phyloP scores from a whole-genome alignment of 257 asterid genomes.

The Solanum ossicruentum region DNA sequence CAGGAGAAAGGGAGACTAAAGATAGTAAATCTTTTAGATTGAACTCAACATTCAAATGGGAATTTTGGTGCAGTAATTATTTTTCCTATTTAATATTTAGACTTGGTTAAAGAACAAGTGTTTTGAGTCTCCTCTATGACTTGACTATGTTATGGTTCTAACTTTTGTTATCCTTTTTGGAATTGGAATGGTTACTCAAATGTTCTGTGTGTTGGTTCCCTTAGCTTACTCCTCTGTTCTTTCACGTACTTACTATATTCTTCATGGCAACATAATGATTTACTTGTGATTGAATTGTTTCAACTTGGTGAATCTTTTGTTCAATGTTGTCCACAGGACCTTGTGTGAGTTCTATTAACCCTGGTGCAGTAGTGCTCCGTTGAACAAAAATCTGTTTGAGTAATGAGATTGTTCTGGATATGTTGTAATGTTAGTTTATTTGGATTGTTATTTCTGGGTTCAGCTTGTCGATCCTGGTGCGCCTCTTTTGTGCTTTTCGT shows the following conservation, averaged over 20 bases:
- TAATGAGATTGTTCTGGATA: too few relatives aligned
- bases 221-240: background rate
- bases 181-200: background rate
- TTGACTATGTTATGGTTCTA: background rate
- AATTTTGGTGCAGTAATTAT: background rate
- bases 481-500: too few relatives aligned
- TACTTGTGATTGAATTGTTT: background rate
- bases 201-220: background rate
- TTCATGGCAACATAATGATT: background rate
- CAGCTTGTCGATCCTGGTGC: too few relatives aligned
- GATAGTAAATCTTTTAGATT: background rate
- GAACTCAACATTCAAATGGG: background rate
- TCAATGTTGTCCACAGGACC: background rate
- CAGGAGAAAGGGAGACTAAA: constrained; percentile 53
- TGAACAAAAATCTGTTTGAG: too few relatives aligned
- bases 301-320: background rate
- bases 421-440: too few relatives aligned
- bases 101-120: background rate
- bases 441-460: too few relatives aligned
- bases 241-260: background rate
- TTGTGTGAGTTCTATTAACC: background rate
- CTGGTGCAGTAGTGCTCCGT: background rate
- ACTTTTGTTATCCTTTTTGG: background rate
- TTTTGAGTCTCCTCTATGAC: background rate
- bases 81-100: constrained; percentile 9